phyloP scores from a whole-genome alignment of 2,329 filamentous ascomycete genomes.

The Cladorrhinum sp. region DNA sequence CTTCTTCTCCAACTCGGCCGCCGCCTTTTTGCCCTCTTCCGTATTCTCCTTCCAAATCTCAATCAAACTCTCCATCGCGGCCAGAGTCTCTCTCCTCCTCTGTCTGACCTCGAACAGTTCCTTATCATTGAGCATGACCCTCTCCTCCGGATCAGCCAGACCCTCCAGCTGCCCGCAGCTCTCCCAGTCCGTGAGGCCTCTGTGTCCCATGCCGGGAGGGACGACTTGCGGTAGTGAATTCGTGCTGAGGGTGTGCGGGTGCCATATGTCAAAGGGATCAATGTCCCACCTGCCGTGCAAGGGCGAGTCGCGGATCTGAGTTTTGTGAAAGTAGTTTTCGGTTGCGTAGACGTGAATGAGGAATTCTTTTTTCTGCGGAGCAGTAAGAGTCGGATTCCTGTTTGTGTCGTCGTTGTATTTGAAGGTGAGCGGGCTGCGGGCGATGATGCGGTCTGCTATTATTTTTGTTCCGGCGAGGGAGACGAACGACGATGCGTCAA shows the following conservation, averaged over 20 bases:
- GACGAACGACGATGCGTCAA: constrained; percentile 47
- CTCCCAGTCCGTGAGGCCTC: constrained; percentile 46
- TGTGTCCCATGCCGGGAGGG: constrained; percentile 37
- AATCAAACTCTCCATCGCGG: constrained; percentile 6
- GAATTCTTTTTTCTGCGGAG: constrained; percentile 36
- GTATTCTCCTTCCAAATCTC: constrained; percentile 3
- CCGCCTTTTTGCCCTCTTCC: not conserved
- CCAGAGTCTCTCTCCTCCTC: not conserved
- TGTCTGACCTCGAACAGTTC: constrained; percentile 3
- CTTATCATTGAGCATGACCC: not conserved
- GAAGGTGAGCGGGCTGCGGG: constrained; percentile 48
- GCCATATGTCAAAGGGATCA: constrained; percentile 20
- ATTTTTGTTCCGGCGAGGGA: constrained; percentile 43
- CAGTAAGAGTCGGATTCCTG: not conserved
- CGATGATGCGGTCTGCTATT: constrained; percentile 40
- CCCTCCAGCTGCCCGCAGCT: constrained; percentile 15
- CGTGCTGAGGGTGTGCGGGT: constrained; percentile 36
- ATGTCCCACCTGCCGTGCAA: constrained; percentile 43
- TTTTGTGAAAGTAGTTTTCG: constrained; percentile 40
- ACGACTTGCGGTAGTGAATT: constrained; percentile 39
- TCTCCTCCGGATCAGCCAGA: constrained; percentile 1
- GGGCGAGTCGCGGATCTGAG: constrained; percentile 35
- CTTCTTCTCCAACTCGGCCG: not conserved
- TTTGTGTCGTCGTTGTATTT: constrained; percentile 32
- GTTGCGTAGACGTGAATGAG: constrained; percentile 40